Evolutionary conservation across 176 grass and related monocot genomes (phyloP), one percentile per base, ranked within the genome.

Genomic region (Musa beccarii): DNA sequence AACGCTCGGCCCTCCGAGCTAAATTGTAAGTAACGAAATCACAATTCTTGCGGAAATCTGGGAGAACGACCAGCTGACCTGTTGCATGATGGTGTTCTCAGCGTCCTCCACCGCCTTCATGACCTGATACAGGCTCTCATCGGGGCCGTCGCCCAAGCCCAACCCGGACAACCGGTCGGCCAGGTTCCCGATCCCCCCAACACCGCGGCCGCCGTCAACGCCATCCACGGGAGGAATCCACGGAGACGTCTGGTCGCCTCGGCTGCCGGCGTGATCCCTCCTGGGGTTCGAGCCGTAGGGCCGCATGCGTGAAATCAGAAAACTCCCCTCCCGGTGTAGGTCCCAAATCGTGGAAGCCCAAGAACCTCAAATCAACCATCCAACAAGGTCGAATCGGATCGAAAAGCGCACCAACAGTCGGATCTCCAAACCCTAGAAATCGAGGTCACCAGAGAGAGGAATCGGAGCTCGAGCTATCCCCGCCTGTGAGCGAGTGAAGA

Each of bases 21-120:
- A 52, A 29, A 51, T 11, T 14, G 23, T 8, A 52, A 49, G 9
- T 49, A 19, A 53, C 11, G 14, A 76, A 70, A 80, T 59, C 43
- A 73, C 15, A 10, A 56, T 54, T 54, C 11, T 12, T 55, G 23
- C 34, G 20, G 6, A 81, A 73, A 63, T 57, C 9, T 23, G 51
- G 81, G 21, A 25, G 63, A 14, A 4, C 1, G 22, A 69, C 49
- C 43, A 79, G 68, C 53, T 59, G 8, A 96, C 95, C 90, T 98
- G 88, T 66, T 84, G 79, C 80, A 79, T 87, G 75, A 98, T 91
- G 63, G 90, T 87, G 73, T 79, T 81, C 75, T 91, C 94, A 15
- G 90, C 94, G 63, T 85, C 84, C 78, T 97, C 88, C 19, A 97
- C 82, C 14, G 90, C 88, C 78, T 77, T 86, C 71, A 98, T 89